These are phyloP conservation scores for Annulohypoxylon nitens DNA, from an alignment of 495 filamentous ascomycete species.

Conservation along the genomic window DNA sequence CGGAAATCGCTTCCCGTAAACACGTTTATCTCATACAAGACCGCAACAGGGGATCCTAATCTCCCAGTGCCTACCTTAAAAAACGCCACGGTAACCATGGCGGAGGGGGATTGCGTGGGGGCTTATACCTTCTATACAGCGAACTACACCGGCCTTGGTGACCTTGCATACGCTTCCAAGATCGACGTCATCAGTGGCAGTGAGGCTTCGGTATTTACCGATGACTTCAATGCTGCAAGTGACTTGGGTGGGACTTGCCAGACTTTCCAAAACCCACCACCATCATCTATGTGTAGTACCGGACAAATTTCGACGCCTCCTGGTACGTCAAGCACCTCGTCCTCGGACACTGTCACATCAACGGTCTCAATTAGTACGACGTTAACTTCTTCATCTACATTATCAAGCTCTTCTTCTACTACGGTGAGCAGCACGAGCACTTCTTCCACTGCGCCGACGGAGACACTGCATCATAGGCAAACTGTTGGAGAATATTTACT, in stretches of 20 bases:
- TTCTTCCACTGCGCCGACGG: conserved; percentile 48
- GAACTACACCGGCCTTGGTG: conserved; percentile 59
- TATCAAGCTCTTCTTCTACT: conserved; percentile 41
- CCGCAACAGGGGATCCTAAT: conserved; percentile 56
- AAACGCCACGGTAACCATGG: conserved; percentile 60
- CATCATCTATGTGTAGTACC: conserved; percentile 45
- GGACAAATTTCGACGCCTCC: conserved; percentile 32
- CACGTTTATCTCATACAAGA: conserved; percentile 63
- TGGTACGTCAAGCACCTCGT: conserved; percentile 39
- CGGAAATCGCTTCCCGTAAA: conserved; percentile 56
- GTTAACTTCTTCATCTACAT: conserved; percentile 33
- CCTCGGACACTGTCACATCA: conserved; percentile 33
- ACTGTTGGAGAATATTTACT: conserved; percentile 58
- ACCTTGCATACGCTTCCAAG: conserved; percentile 62
- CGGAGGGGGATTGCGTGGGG: conserved; percentile 63
- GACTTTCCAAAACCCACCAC: conserved; percentile 54
- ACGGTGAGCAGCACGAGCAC: conserved; percentile 41
- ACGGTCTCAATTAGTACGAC: conserved; percentile 37
- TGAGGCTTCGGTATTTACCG: conserved; percentile 44
- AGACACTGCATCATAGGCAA: conserved; percentile 52
- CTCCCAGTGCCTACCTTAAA: conserved; percentile 64
- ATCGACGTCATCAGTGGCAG: conserved; percentile 63
- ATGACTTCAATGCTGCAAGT: conserved; percentile 59
- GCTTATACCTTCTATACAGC: conserved; percentile 67
- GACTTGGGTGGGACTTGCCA: conserved; percentile 57